A percentile compares a stretch with the other conserved stretches of the same genome.
These are phyloP conservation scores for Scleroderma bovista DNA, from an alignment of 768 basidiomycete species.

Conservation along the genomic window DNA sequence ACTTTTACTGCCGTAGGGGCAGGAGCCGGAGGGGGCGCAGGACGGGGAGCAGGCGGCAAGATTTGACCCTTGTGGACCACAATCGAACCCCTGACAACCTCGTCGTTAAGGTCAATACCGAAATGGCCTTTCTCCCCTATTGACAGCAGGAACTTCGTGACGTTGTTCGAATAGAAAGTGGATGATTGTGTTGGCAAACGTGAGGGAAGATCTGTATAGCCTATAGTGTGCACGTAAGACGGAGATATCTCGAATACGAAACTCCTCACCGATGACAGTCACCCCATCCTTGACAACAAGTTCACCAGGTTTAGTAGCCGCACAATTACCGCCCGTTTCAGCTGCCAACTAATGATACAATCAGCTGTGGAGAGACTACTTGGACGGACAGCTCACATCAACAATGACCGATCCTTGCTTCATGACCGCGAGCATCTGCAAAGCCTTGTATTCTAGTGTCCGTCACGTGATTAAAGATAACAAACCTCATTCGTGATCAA, in stretches of 20 bases:
- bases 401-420: conserved; percentile 88
- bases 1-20: conserved; percentile 48
- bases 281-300: conserved; percentile 66
- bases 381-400: conserved; percentile 36
- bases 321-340: conserved; percentile 88
- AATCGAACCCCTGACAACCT: conserved; percentile 78
- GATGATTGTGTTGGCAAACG: conserved; percentile 86
- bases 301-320: conserved; percentile 74
- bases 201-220: conserved; percentile 83
- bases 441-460: conserved; percentile 6
- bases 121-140: conserved; percentile 62
- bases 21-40: conserved; percentile 54
- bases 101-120: conserved; percentile 68
- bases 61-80: conserved; percentile 64
- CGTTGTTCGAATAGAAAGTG: conserved; percentile 87
- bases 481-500: conserved; percentile 65
- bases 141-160: conserved; percentile 83
- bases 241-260: conserved; percentile 2
- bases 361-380: conserved; percentile 9
- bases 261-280: conserved; percentile 64
- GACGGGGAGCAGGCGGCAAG: conserved; percentile 63
- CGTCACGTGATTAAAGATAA: background rate
- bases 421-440: conserved; percentile 80
- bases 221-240: conserved; percentile 29
- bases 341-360: conserved; percentile 44